Evolutionary conservation across 805 yeast species (phyloP), one percentile per base, ranked within the genome.

Genomic region (Cephaloascus fragrans): DNA sequence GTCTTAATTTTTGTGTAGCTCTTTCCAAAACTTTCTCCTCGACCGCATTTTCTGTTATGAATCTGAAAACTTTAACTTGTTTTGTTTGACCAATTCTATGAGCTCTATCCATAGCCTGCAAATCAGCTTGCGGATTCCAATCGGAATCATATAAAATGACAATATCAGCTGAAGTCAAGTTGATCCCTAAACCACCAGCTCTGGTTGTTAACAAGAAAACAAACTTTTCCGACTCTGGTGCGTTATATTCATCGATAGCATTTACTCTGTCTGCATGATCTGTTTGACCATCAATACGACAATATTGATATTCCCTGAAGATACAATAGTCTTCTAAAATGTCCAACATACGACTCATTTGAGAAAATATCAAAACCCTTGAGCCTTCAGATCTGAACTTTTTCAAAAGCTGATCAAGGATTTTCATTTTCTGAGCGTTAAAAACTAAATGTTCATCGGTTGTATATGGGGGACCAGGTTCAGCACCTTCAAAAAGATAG

Each of bases 161-260:
- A 45, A 80, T 67, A 56, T 83, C 89, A 1, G 93, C 93, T n/a
- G 79, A 64, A 3, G 93, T 83, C 51, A 83, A 68, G 53, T 83
- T 83, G 50, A 83, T 83, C 59, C 94, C 94, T 55, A 87, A 69
- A 9, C 96, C 96, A 59, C 96, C 93, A 35, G 94, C 94, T 67
- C 94, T 75, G 3, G 94, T 83, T 4, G 94, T 83, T 47, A 83
- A 64, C 44, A 83, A 59, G 48, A 83, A 83, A n/a, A 82, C 67
- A 53, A 83, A 83, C 48, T 83, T 83, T 12, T 73, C 69, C 4
- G 83, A 75, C 33, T 67, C 84, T 10, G 87, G 88, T n/a, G 72
- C 76, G 51, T 83, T 83, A 55, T 80, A 83, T 32, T 80, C 88
- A 59, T 83, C 94, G 45, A 83, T 83, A 1, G 88, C 81, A 41